phyloP scores from a whole-genome alignment of 176 grass and related monocot species.

The Oryza rufipogon region DNA sequence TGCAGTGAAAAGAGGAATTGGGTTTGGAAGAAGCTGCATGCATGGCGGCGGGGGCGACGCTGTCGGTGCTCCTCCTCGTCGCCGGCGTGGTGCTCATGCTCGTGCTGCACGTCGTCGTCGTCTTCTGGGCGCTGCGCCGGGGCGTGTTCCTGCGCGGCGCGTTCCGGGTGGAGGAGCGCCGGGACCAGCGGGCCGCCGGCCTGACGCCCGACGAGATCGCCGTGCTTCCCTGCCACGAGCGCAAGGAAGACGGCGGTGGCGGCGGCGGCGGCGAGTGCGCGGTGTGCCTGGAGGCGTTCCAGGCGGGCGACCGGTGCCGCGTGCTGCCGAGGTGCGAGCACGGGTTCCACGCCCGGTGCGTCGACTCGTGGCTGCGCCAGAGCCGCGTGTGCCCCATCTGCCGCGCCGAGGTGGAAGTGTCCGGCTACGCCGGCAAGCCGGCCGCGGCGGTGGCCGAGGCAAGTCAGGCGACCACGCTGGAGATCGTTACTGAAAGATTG shows the following conservation, averaged over 20 bases:
- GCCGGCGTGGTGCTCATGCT: constrained; percentile 49
- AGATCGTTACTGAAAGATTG: not conserved
- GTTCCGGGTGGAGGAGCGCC: constrained; percentile 26
- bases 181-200: not conserved
- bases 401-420: constrained; percentile 42
- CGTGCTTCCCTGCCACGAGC: constrained; percentile 44
- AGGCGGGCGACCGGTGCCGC: constrained; percentile 54
- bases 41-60: constrained; percentile 30
- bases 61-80: constrained; percentile 38
- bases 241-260: constrained; percentile 19
- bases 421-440: not conserved
- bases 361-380: constrained; percentile 66
- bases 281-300: constrained; percentile 67
- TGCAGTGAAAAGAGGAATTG: not conserved
- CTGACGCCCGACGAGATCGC: constrained; percentile 42
- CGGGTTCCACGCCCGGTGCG: constrained; percentile 65
- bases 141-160: not conserved
- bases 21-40: not conserved
- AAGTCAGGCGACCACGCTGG: not conserved
- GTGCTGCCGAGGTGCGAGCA: constrained; percentile 58
- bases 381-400: constrained; percentile 62
- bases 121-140: constrained; percentile 41
- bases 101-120: constrained; percentile 43
- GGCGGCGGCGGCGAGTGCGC: constrained; percentile 45
- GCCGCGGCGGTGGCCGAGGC: not conserved